Base-by-base conservation (phyloP, 1,284 basidiomycete genomes). In the Rhizoctonia solani region DNA sequence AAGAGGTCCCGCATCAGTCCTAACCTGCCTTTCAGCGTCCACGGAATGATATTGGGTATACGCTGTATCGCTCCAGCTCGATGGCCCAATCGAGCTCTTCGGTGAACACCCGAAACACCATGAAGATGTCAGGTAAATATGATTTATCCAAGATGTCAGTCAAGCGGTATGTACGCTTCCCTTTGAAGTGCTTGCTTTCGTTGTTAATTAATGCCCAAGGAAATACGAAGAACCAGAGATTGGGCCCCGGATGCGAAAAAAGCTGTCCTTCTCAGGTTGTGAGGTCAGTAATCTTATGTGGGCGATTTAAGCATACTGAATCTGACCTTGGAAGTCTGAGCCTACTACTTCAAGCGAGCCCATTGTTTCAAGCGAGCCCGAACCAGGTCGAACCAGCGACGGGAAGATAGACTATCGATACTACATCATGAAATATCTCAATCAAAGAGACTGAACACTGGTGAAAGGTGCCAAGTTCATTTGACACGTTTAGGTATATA, bases 361-460 rank as follows among this genome's bases (percentile, higher is more conserved):
- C n/a, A n/a, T n/a, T n/a, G n/a, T n/a, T n/a, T n/a, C n/a, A n/a
- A n/a, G n/a, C n/a, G n/a, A n/a, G n/a, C 23, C 14, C 14, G 50
- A 53, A 8, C 46, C 58, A 16, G 58, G 58, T 14, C 23, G 30
- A 8, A 61, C 46, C 4, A 50, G 46, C 30, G 58, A 61, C 25
- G 58, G 58, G 13, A 49, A 61, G 32, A 49, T 50, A n/a, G 46
- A 61, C 46, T 61, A 61, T 25, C 25, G 30, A 11, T 61, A 61
- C 21, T 61, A 37, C 21, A 47, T 61, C 6, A 44, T 39, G 13
- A 61, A 50, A 19, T 61, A 49, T 27, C 21, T 61, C 11, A 50
- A 50, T 13, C 29, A 19, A 19, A 21, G 58, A 4, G 32, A 23
- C 4, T 19, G 41, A 13, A 8, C 16, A 8, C 16, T 8, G 16